Evolutionary conservation across 2,329 filamentous ascomycete species (phyloP), one percentile per base, ranked within the genome.

Genomic region (Cladobotryum mycophilum): DNA sequence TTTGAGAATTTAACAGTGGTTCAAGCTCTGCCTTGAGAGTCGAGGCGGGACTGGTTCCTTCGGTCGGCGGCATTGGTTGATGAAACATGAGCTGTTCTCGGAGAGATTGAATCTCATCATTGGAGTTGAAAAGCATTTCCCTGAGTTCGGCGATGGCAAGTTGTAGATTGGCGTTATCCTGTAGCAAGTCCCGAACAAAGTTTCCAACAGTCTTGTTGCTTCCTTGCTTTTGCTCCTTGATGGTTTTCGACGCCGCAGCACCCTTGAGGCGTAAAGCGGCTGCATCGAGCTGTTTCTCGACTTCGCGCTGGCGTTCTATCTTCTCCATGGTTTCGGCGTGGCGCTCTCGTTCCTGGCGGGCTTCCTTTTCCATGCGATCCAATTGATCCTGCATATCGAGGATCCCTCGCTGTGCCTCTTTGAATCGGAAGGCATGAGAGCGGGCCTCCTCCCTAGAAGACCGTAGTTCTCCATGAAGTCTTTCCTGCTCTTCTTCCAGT

Each of bases 131-230:
- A 18, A 99, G 76, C 82, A 99, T 85, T 64, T 96, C 91, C 15
- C 91, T 80, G 44, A 99, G 72, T 70, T 99, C 93, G 47, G 91
- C 82, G 53, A 97, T 95, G 14, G 90, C 90, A 55, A 93, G 79
- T 66, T 99, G 93, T 41, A 99, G 73, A 59, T 89, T 96, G 9
- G 91, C 89, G 63, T 99, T 99, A 67, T 99, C 93, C 61, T 95
- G 86, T 15, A 99, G 75, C 50, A 99, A 88, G 65, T 97, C 93
- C 58, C 91, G 89, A 50, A 99, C 93, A 60, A 99, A 97, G 63
- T 95, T 89, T 17, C 89, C 91, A n/a, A 97, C 89, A 36, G 95
- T 89, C 52, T 76, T 84, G 54, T 76, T 82, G 9, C 80, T 44
- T 17, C 45, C 77, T 50, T 72, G 74, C 57, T 80, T 79, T 30